Evolutionary conservation across 2,329 filamentous ascomycete genomes (phyloP).

Genomic region (Colletotrichum incanum): DNA sequence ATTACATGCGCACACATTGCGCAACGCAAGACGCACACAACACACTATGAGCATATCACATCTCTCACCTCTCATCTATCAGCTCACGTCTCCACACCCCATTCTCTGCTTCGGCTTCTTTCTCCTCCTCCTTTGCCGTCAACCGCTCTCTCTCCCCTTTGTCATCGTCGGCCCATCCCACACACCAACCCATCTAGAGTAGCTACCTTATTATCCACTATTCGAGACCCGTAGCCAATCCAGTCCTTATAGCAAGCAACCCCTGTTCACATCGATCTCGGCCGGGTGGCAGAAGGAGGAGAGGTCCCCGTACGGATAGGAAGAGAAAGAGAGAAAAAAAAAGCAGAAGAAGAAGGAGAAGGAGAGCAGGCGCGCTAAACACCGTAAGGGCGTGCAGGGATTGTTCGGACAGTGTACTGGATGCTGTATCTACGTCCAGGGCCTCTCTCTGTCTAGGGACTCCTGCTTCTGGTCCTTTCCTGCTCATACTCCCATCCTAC

Average conservation of each 20-base stretch:
- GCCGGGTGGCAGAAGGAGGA: neutral
- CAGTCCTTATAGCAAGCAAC: neutral
- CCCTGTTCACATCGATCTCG: slow-evolving; percentile 4
- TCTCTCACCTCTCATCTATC: neutral
- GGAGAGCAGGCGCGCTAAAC: neutral
- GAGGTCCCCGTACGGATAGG: neutral
- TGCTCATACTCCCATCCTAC: neutral
- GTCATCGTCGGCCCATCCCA: neutral
- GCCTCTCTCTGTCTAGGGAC: neutral
- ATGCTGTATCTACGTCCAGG: neutral
- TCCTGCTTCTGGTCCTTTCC: neutral
- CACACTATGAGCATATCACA: neutral
- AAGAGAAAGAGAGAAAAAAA: neutral
- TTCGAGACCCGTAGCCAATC: neutral
- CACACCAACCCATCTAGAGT: neutral
- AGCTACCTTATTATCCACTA: neutral
- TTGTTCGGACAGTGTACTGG: neutral
- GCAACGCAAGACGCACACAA: neutral
- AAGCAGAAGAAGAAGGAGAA: neutral
- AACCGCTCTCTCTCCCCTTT: neutral
- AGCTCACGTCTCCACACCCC: neutral
- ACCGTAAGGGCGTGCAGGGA: neutral
- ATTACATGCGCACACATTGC: neutral
- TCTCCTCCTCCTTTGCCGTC: neutral
- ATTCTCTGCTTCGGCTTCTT: neutral